Conservation (phyloP, 73 alveolate genomes). For the Paramecium pentaurelia region DNA sequence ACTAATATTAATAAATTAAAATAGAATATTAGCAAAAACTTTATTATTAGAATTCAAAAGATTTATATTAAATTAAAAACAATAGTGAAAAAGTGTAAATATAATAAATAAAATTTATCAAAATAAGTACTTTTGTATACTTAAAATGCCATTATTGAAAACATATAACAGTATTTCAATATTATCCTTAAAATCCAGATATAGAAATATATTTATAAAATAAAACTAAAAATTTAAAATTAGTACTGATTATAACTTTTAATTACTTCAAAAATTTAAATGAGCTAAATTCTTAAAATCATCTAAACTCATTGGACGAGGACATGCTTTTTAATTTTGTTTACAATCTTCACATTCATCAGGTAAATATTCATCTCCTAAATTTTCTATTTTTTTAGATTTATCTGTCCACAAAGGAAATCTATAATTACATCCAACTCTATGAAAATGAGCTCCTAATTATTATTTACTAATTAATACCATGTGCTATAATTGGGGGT, state of each 20-base stretch:
- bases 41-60: too few species aligned
- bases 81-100: neutral
- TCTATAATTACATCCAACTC: neutral
- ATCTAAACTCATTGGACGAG: neutral
- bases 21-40: too few species aligned
- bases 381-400: neutral
- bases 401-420: neutral
- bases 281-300: conserved; percentile 32
- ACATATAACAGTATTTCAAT: neutral
- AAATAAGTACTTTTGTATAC: neutral
- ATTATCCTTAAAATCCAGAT: too few species aligned
- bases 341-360: neutral
- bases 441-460: conserved; percentile 37
- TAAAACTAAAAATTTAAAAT: neutral
- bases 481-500: neutral
- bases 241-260: neutral
- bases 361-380: neutral
- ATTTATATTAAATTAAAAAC: too few species aligned
- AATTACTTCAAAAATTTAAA: neutral
- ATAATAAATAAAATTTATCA: neutral
- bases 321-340: neutral
- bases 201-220: neutral
- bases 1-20: too few species aligned
- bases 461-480: neutral
- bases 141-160: neutral